These are phyloP conservation scores for Dryas integrifolia DNA, from an alignment of 331 rosid genomes.

Conservation along the genomic window DNA sequence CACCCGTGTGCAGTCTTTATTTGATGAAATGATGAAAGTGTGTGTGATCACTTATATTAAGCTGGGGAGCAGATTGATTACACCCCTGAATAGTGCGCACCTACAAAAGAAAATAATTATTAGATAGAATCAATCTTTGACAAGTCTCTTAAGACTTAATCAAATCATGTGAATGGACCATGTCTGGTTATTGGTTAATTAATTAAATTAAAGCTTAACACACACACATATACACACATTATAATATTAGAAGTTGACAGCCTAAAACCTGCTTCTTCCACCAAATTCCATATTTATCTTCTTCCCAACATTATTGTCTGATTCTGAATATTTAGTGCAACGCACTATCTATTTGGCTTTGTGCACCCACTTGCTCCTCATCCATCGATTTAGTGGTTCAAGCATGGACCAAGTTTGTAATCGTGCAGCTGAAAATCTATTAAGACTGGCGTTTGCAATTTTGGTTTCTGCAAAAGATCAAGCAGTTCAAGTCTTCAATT, in stretches of 20 bases:
- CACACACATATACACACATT: conserved; percentile 20
- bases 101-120: conserved; percentile 19
- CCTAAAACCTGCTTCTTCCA: conserved; percentile 46
- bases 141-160: conserved; percentile 17
- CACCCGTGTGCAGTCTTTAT: conserved; percentile 47
- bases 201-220: conserved; percentile 6
- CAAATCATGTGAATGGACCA: conserved; percentile 36
- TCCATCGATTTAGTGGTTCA: not conserved
- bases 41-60: conserved; percentile 30
- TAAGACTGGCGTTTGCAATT: too few species aligned
- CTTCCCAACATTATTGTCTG: conserved; percentile 27
- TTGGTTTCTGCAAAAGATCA: too few species aligned
- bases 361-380: conserved; percentile 32
- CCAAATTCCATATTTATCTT: conserved; percentile 58
- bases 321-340: conserved; percentile 21
- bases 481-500: not conserved
- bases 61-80: conserved; percentile 26
- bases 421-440: not conserved
- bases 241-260: conserved; percentile 31
- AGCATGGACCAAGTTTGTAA: not conserved
- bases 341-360: conserved; percentile 25
- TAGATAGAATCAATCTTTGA: conserved; percentile 31
- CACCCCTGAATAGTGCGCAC: conserved; percentile 21
- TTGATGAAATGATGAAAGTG: conserved; percentile 38
- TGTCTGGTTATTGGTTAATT: conserved; percentile 19